Evolutionary conservation across 164 flowering plant genomes (phyloP), one percentile per base, ranked within the genome.

Genomic region (Sextonia rubra): DNA sequence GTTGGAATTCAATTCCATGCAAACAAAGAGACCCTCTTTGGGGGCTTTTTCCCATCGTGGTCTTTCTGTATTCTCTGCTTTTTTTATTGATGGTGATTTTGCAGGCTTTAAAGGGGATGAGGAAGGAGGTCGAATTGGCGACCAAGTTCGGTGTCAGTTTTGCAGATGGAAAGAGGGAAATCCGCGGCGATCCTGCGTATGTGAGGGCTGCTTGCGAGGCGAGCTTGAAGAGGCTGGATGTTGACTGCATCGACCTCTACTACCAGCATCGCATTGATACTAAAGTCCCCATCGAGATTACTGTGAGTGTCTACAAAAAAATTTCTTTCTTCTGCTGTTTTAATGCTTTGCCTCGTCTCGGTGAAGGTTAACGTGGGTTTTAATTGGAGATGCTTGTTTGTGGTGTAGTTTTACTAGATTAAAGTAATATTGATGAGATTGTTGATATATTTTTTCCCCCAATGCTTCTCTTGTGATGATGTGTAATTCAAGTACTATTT

Each of bases 101-200:
- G 32, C 76, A 76, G 72, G 82, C 76, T 17, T 12, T 80, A 22
- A 72, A 71, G 24, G 80, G 80, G 11, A 52, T 52, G 56, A 77
- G 80, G 29, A 73, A 71, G 7, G 72, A 62, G 49, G 77, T 75
- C 1, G 47, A 79, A 47, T 61, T 79, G 69, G 79, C 76, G 29
- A 73, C 82, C 26, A 79, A 79, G 60, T 76, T 76, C 56, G 82
- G 77, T 4, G 14, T 44, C 49, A 14, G 17, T 7, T 20, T 61
- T 18, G 72, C 18, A 11, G 78, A 55, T 2, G 70, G 69, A 27
- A 76, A 58, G 47, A 20, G 44, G n/a, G 68, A 58, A 8, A 29
- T 64, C 23, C n/a, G 58, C 2, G 77, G 77, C 52, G 73, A 69
- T 27, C 77, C 77, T n/a, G 77, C 20, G 1, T 69, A 74, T 20